These are phyloP conservation scores for Candida tetrigidarum DNA, from an alignment of 1,139 yeast genomes.

Conservation along the genomic window DNA sequence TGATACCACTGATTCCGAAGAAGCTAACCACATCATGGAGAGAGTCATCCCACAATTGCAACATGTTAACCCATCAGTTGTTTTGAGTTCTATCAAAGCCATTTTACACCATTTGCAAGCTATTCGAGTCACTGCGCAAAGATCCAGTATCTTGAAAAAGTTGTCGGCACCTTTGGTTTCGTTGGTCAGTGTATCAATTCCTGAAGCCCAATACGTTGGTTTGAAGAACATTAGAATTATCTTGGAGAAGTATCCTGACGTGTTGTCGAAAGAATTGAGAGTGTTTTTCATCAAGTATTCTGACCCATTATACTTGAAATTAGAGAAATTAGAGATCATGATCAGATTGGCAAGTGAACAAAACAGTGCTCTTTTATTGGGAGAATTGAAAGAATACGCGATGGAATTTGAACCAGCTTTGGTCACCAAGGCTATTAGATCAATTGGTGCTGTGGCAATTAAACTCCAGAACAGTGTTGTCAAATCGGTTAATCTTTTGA, in stretches of 20 bases:
- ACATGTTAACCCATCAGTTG: conserved; percentile 97
- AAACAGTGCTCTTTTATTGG: conserved; percentile 70
- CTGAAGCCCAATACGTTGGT: conserved; percentile 96
- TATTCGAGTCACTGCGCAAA: conserved; percentile 38
- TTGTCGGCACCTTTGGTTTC: conserved; percentile 93
- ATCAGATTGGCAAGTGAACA: conserved; percentile 76
- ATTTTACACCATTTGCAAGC: conserved; percentile 72
- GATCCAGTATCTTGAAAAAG: conserved; percentile 60
- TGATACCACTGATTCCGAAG: conserved; percentile 54
- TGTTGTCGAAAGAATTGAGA: conserved; percentile 79
- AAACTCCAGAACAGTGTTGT: conserved; percentile 64
- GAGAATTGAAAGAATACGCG: conserved; percentile 91
- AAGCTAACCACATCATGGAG: conserved; percentile 87
- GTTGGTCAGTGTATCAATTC: conserved; percentile 73
- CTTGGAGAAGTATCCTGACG: conserved; percentile 83
- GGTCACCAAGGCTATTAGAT: conserved; percentile 79
- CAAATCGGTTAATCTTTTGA: conserved; percentile 76
- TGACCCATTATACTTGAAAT: conserved; percentile 91
- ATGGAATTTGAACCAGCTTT: conserved; percentile 94
- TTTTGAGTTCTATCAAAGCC: conserved; percentile 82
- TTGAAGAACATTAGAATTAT: conserved; percentile 89
- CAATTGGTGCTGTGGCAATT: conserved; percentile 89
- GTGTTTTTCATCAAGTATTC: conserved; percentile 93
- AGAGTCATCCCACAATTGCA: conserved; percentile 95
- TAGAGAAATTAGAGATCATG: conserved; percentile 91